Evolutionary conservation across 2,329 filamentous ascomycete genomes (phyloP).

Genomic region (Alternaria sp.): DNA sequence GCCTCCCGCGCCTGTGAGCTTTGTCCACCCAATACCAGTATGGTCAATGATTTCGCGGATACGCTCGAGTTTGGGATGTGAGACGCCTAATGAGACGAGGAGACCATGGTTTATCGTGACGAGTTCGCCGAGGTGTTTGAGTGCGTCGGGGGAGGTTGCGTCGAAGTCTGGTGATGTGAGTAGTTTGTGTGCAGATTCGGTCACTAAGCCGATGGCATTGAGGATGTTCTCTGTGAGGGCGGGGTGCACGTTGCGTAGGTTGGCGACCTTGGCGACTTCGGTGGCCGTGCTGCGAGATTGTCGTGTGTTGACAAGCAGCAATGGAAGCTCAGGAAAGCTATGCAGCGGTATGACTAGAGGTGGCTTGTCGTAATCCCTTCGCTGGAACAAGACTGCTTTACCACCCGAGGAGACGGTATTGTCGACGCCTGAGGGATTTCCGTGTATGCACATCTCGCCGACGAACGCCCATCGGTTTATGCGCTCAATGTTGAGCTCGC

Average conservation of each 20-base stretch:
- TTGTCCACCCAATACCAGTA: constrained; percentile 92
- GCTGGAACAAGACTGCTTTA: constrained; percentile 91
- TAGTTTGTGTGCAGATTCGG: constrained; percentile 64
- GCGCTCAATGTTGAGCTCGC: constrained; percentile 87
- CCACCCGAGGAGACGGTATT: constrained; percentile 95
- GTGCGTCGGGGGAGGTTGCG: constrained; percentile 65
- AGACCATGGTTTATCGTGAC: constrained; percentile 95
- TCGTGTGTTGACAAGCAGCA: constrained; percentile 88
- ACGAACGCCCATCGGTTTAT: constrained; percentile 99
- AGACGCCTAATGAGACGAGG: constrained; percentile 89
- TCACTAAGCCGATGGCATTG: constrained; percentile 82
- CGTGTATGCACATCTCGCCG: constrained; percentile 95
- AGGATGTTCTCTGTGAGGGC: constrained; percentile 81
- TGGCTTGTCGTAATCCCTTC: constrained; percentile 78
- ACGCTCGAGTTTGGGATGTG: constrained; percentile 90
- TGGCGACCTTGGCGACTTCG: constrained; percentile 87
- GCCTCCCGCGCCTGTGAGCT: constrained; percentile 93
- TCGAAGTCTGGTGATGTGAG: constrained; percentile 72
- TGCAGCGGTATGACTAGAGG: constrained; percentile 79
- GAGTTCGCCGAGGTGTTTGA: constrained; percentile 82
- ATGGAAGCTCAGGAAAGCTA: constrained; percentile 89
- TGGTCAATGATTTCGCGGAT: constrained; percentile 86
- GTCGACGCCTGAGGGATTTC: constrained; percentile 94
- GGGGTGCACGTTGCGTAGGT: constrained; percentile 75
- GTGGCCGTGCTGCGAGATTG: constrained; percentile 84